These are phyloP conservation scores for Botrytis pseudocinerea DNA, from an alignment of 2,329 filamentous ascomycete species.

Conservation along the genomic window DNA sequence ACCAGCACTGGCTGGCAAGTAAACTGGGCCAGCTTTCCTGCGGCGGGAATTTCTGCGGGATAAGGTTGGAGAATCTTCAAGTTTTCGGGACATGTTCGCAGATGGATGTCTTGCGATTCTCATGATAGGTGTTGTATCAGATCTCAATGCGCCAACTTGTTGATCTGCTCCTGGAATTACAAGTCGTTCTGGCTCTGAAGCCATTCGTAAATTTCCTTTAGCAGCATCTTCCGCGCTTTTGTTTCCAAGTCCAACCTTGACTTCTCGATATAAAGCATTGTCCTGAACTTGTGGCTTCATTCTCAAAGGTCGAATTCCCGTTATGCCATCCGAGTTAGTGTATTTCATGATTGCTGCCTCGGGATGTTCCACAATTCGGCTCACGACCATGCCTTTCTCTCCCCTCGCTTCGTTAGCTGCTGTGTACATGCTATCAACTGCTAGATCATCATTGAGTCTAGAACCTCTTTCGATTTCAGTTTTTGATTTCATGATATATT, in stretches of 20 bases:
- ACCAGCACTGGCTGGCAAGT: not conserved
- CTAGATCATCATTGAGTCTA: not conserved
- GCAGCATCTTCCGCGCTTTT: not conserved
- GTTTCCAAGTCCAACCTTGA: not conserved
- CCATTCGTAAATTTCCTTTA: not conserved
- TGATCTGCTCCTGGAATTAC: not conserved
- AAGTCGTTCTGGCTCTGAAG: not conserved
- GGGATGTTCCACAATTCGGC: not conserved
- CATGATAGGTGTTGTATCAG: not conserved
- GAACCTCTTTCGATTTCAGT: not conserved
- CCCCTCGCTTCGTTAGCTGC: not conserved
- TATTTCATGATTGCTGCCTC: conserved; percentile 14
- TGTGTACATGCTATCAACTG: not conserved
- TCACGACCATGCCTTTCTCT: not conserved
- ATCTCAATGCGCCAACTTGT: not conserved
- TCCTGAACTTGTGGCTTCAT: conserved; percentile 12
- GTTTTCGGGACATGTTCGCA: not conserved
- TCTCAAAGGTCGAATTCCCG: not conserved
- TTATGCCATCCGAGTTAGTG: not conserved
- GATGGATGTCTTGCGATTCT: not conserved
- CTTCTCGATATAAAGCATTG: not conserved
- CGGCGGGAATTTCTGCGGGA: not conserved
- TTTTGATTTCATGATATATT: not conserved
- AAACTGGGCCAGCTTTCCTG: not conserved
- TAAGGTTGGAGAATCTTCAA: not conserved